Percentiles rank a stretch among this genome's conserved stretches.
These are phyloP conservation scores for Rhizopus sp. DNA, from an alignment of 371 early-diverging fungal genomes.

Conservation along the genomic window DNA sequence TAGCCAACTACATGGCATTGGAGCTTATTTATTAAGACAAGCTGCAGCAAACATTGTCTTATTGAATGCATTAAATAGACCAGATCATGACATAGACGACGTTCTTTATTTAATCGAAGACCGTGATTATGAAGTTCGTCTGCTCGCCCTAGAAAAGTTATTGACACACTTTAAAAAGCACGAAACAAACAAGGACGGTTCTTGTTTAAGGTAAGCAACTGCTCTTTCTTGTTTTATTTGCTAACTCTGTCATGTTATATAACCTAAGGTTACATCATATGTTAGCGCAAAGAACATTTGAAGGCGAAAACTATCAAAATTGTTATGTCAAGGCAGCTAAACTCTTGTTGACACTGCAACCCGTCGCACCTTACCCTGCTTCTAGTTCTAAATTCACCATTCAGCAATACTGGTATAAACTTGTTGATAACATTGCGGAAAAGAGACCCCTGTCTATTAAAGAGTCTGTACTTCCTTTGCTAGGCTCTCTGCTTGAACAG, in stretches of 20 bases:
- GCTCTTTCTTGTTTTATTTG: conserved; percentile 5
- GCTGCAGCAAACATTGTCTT: conserved; percentile 48
- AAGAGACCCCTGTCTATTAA: conserved; percentile 38
- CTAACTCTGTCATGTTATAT: conserved; percentile 14
- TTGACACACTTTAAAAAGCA: conserved; percentile 12
- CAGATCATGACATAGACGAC: conserved; percentile 13
- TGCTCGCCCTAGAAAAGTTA: conserved; percentile 50
- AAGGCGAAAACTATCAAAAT: conserved; percentile 52
- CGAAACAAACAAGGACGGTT: conserved; percentile 16
- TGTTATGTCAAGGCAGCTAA: conserved; percentile 54
- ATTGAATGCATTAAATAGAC: conserved; percentile 26
- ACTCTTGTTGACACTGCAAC: conserved; percentile 36
- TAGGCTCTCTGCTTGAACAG: conserved; percentile 47
- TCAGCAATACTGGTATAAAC: conserved; percentile 40
- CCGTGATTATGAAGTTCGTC: conserved; percentile 63
- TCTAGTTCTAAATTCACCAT: conserved; percentile 23
- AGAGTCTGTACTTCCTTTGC: conserved; percentile 45
- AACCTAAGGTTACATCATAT: conserved; percentile 35
- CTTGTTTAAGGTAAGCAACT: conserved; percentile 1
- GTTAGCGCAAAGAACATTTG: conserved; percentile 50
- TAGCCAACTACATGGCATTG: conserved; percentile 38
- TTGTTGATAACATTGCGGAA: conserved; percentile 32
- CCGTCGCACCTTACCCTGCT: conserved; percentile 40
- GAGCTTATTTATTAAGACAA: conserved; percentile 50
- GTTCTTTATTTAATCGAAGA: conserved; percentile 35